A percentile compares a stretch with the other conserved stretches of the same genome.
Evolutionary conservation across 768 basidiomycete genomes (phyloP).

Genomic region (Hemileccinum rubropunctum): DNA sequence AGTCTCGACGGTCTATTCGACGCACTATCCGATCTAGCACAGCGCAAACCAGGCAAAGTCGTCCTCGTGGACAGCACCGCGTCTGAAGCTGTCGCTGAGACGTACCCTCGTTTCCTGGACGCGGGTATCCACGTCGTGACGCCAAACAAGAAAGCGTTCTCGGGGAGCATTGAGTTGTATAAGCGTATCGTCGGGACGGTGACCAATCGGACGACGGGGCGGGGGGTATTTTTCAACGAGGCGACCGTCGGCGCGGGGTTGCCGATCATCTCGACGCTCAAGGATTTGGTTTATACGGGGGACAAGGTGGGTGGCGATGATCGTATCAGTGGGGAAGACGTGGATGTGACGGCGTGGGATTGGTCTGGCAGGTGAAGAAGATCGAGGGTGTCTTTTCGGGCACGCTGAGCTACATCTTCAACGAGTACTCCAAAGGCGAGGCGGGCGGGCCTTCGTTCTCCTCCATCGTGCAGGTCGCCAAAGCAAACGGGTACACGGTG

Average conservation of each 20-base stretch:
- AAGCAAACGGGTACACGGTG: constrained; percentile 94
- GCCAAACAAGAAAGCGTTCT: constrained; percentile 97
- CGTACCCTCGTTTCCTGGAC: constrained; percentile 78
- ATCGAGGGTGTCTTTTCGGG: constrained; percentile 98
- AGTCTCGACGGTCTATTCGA: constrained; percentile 40
- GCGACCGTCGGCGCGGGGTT: constrained; percentile 95
- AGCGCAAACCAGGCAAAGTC: constrained; percentile 45
- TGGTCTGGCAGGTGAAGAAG: constrained; percentile 59
- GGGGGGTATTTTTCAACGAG: constrained; percentile 75
- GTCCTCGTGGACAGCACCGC: constrained; percentile 92
- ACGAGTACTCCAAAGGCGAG: constrained; percentile 79
- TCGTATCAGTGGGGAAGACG: not conserved
- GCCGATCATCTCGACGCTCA: constrained; percentile 88
- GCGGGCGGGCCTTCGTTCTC: constrained; percentile 78
- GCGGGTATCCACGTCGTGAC: constrained; percentile 87
- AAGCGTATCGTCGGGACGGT: constrained; percentile 58
- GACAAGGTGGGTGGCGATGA: constrained; percentile 61
- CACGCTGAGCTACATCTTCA: constrained; percentile 99
- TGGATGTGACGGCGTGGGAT: not conserved
- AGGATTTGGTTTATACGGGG: constrained; percentile 88
- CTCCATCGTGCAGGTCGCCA: constrained; percentile 82
- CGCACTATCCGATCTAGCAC: constrained; percentile 45
- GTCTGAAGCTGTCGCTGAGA: constrained; percentile 70
- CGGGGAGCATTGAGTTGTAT: constrained; percentile 66
- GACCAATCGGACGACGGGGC: constrained; percentile 19